Evolutionary conservation across 495 filamentous ascomycete genomes (phyloP).

Genomic region (Hypoxylon lienhwacheense): DNA sequence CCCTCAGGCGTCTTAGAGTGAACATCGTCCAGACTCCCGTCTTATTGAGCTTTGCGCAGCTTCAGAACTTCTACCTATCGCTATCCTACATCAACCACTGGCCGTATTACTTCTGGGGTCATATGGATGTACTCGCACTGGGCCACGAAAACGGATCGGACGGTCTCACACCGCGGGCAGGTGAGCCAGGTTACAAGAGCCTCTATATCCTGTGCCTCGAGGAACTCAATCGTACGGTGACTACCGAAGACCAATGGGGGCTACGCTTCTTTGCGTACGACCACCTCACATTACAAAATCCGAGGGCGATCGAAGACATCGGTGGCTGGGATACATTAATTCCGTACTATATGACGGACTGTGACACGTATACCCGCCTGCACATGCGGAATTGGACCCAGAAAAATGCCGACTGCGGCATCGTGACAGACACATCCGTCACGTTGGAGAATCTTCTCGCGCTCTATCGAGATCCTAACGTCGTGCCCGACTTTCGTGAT

Average conservation of each 20-base stretch:
- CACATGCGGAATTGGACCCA: slow-evolving; percentile 55
- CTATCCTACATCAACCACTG: slow-evolving; percentile 46
- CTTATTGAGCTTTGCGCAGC: slow-evolving; percentile 62
- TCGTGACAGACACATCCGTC: slow-evolving; percentile 56
- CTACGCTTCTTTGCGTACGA: slow-evolving; percentile 62
- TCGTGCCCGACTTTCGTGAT: slow-evolving; percentile 42
- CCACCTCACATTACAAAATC: slow-evolving; percentile 60
- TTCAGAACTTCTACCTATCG: slow-evolving; percentile 64
- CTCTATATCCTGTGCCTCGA: slow-evolving; percentile 55
- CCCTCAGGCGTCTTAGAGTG: slow-evolving; percentile 56
- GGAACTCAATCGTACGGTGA: slow-evolving; percentile 41
- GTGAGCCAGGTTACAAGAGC: slow-evolving; percentile 50
- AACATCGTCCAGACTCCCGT: slow-evolving; percentile 60
- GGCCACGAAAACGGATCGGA: slow-evolving; percentile 47
- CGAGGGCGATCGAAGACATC: slow-evolving; percentile 53
- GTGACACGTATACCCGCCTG: slow-evolving; percentile 59
- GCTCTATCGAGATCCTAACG: slow-evolving; percentile 49
- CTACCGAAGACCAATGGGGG: slow-evolving; percentile 49
- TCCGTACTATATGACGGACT: slow-evolving; percentile 64
- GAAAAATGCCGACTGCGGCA: slow-evolving; percentile 47
- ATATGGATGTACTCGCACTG: slow-evolving; percentile 57
- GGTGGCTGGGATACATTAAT: slow-evolving; percentile 63
- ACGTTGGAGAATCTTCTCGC: slow-evolving; percentile 50
- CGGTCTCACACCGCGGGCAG: slow-evolving; percentile 30
- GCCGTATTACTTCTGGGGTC: slow-evolving; percentile 59